phyloP scores from a whole-genome alignment of 2,329 filamentous ascomycete genomes.

The Colletotrichum karsti region DNA sequence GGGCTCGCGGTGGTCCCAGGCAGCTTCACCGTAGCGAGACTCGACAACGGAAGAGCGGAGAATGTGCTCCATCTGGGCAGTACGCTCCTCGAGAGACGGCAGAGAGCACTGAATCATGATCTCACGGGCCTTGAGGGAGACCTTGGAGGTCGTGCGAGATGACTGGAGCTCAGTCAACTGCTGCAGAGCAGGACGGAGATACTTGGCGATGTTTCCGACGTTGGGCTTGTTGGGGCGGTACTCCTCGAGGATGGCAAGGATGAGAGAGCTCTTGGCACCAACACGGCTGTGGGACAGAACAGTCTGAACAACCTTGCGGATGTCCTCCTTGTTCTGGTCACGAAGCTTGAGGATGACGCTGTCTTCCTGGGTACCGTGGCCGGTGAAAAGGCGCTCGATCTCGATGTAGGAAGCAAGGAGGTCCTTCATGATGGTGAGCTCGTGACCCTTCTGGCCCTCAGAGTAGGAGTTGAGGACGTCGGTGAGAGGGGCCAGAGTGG shows the following conservation, averaged over 20 bases:
- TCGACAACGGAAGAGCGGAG: constrained; percentile 94
- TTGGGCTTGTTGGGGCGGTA: constrained; percentile 96
- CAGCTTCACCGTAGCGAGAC: constrained; percentile 96
- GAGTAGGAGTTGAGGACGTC: constrained; percentile 82
- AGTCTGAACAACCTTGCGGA: constrained; percentile 82
- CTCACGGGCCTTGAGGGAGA: constrained; percentile 95
- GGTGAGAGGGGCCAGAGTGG: constrained; percentile 77
- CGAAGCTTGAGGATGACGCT: constrained; percentile 92
- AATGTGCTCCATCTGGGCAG: constrained; percentile 98
- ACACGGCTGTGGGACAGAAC: constrained; percentile 95
- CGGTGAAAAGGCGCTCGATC: constrained; percentile 88
- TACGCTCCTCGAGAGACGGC: constrained; percentile 94
- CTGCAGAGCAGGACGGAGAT: constrained; percentile 83
- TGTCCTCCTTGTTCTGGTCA: constrained; percentile 96
- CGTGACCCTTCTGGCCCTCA: constrained; percentile 90
- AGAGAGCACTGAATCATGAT: constrained; percentile 97
- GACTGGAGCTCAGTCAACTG: constrained; percentile 92
- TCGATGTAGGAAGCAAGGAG: constrained; percentile 85
- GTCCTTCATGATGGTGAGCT: constrained; percentile 81
- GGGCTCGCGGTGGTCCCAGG: constrained; percentile 95
- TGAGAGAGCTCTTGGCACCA: constrained; percentile 90
- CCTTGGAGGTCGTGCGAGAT: constrained; percentile 84
- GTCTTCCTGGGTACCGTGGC: constrained; percentile 86
- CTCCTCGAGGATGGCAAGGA: constrained; percentile 90
- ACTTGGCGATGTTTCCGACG: constrained; percentile 86